Evolutionary conservation across 305 asterid species (phyloP).

Genomic region (Rubia tinctorum): DNA sequence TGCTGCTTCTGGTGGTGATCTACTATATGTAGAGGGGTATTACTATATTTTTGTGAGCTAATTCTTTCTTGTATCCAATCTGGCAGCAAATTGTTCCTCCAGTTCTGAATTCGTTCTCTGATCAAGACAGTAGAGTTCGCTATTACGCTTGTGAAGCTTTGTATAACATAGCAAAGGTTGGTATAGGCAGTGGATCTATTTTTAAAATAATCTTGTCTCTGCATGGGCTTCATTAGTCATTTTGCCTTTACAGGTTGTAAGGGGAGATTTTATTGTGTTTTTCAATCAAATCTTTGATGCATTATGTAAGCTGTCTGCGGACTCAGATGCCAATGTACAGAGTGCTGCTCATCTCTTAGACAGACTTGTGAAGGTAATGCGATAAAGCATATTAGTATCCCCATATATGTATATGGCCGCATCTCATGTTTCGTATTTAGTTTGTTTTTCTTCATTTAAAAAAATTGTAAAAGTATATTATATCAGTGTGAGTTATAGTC

Average conservation of each 20-base stretch:
- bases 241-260: slow-evolving; percentile 72
- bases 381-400: slow-evolving; percentile 1
- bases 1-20: background rate
- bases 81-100: slow-evolving; percentile 96
- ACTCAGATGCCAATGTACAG: slow-evolving; percentile 95
- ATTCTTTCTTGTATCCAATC: slow-evolving; percentile 21
- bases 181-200: slow-evolving; percentile 15
- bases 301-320: slow-evolving; percentile 96
- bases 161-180: slow-evolving; percentile 97
- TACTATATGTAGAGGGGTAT: background rate
- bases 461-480: background rate
- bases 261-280: slow-evolving; percentile 97
- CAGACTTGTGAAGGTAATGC: slow-evolving; percentile 88
- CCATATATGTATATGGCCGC: background rate
- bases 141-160: slow-evolving; percentile 99
- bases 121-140: slow-evolving; percentile 99
- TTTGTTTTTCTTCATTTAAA: background rate
- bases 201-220: background rate
- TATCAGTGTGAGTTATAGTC: slow-evolving; percentile 6
- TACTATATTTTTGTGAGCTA: slow-evolving; percentile 22
- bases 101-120: slow-evolving; percentile 79
- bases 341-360: slow-evolving; percentile 99
- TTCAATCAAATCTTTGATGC: slow-evolving; percentile 97
- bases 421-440: background rate
- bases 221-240: slow-evolving; percentile 23